Evolutionary conservation across 192 early-diverging fungal genomes (phyloP).

Genomic region (Linnemannia elongata): DNA sequence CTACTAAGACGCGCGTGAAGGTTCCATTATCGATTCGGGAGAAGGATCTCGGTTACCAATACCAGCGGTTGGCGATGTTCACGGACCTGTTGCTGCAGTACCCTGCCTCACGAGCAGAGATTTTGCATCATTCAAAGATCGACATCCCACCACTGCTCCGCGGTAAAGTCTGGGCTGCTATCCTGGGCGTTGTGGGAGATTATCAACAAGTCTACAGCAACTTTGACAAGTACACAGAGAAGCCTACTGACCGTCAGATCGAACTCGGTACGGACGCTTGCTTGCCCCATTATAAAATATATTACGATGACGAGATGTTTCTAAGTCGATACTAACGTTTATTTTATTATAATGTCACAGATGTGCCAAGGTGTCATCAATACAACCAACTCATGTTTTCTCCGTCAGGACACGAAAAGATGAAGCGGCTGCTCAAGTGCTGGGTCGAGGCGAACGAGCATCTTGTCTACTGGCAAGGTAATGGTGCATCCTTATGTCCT

Average conservation of each 20-base stretch:
- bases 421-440: slow-evolving; percentile 71
- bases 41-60: slow-evolving; percentile 72
- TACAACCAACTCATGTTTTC: slow-evolving; percentile 75
- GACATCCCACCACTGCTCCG: slow-evolving; percentile 74
- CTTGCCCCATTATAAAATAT: background rate
- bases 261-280: slow-evolving; percentile 28
- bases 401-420: slow-evolving; percentile 71
- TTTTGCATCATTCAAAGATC: slow-evolving; percentile 70
- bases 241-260: slow-evolving; percentile 70
- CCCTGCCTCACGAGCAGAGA: slow-evolving; percentile 68
- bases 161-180: slow-evolving; percentile 76
- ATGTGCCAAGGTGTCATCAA: slow-evolving; percentile 78
- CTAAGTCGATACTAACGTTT: no score
- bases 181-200: slow-evolving; percentile 72
- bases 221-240: slow-evolving; percentile 67
- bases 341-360: slow-evolving; percentile 26
- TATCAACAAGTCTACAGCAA: slow-evolving; percentile 63
- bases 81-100: slow-evolving; percentile 68
- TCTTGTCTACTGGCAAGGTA: slow-evolving; percentile 88
- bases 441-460: slow-evolving; percentile 72
- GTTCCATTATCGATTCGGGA: slow-evolving; percentile 67
- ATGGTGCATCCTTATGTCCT: background rate
- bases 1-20: slow-evolving; percentile 51
- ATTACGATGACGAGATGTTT: no score
- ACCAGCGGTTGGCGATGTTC: slow-evolving; percentile 67